Percentiles rank a stretch among this genome's conserved stretches.
Conservation (phyloP, 2,329 filamentous ascomycete genomes). For the Trichoderma semiorbis region DNA sequence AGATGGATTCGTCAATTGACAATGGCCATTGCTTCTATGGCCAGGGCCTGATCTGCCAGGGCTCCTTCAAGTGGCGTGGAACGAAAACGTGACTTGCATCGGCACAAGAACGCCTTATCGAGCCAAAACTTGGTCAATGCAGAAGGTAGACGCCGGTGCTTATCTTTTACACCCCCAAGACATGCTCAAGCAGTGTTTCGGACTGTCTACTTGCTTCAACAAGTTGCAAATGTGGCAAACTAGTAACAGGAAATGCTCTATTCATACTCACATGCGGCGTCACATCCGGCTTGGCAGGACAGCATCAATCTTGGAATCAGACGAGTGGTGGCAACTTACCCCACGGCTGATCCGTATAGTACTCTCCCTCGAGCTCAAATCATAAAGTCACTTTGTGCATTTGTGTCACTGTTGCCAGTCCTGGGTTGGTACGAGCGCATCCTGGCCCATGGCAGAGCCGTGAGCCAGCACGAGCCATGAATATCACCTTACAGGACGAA, state of each 20-base stretch:
- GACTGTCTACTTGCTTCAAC: not conserved
- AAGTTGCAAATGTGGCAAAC: not conserved
- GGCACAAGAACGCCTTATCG: not conserved
- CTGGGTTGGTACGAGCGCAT: not conserved
- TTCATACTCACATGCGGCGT: not conserved
- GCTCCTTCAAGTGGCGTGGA: not conserved
- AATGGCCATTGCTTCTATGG: not conserved
- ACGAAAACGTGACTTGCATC: not conserved
- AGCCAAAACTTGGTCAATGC: not conserved
- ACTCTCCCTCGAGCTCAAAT: not conserved
- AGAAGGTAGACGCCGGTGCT: not conserved
- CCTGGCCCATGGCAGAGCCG: conserved; percentile 1
- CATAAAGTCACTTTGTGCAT: not conserved
- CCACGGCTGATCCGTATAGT: not conserved
- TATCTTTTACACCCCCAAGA: not conserved
- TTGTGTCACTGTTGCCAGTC: not conserved
- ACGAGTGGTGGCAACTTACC: not conserved
- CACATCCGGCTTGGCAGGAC: not conserved
- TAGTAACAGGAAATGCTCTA: not conserved
- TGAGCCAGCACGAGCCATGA: not conserved
- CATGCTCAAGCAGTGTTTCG: not conserved
- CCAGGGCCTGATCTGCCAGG: not conserved
- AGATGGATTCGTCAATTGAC: not conserved
- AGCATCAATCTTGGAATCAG: not conserved
- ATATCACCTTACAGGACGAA: conserved; percentile 1